phyloP scores from a whole-genome alignment of 208 protist genomes.

The Trypanosoma brucei region DNA sequence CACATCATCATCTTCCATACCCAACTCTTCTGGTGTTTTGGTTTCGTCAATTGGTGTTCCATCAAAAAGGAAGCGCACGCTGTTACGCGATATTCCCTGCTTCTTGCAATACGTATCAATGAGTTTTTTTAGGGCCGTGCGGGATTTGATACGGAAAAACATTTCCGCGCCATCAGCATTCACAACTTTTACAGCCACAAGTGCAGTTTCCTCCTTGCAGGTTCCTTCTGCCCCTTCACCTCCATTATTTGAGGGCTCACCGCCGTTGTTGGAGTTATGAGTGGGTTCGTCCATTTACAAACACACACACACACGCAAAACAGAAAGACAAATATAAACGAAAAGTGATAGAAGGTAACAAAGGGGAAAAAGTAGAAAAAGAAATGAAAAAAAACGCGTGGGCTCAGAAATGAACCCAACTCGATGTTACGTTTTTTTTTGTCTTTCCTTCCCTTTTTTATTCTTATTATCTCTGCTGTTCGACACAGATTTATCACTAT shows the following conservation, averaged over 20 bases:
- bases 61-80: slow-evolving; percentile 96
- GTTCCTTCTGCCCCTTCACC: slow-evolving; percentile 24
- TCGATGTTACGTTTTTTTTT: no score
- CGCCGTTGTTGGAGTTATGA: slow-evolving; percentile 26
- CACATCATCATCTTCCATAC: slow-evolving; percentile 93
- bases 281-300: not conserved
- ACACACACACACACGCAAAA: not conserved
- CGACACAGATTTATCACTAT: no score
- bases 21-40: slow-evolving; percentile 91
- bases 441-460: no score
- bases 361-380: no score
- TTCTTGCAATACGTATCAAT: slow-evolving; percentile 97
- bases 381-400: no score
- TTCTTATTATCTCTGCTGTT: no score
- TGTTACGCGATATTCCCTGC: slow-evolving; percentile 83
- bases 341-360: no score
- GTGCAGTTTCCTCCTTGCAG: slow-evolving; percentile 63
- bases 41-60: slow-evolving; percentile 87
- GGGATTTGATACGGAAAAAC: slow-evolving; percentile 96
- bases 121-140: slow-evolving; percentile 93
- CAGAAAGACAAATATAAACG: no score
- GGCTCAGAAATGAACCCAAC: no score
- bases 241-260: slow-evolving; percentile 14
- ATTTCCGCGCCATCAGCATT: slow-evolving; percentile 93
- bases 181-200: slow-evolving; percentile 89